These are phyloP conservation scores for Kwoniella europaea DNA, from an alignment of 768 basidiomycete genomes.

Conservation along the genomic window DNA sequence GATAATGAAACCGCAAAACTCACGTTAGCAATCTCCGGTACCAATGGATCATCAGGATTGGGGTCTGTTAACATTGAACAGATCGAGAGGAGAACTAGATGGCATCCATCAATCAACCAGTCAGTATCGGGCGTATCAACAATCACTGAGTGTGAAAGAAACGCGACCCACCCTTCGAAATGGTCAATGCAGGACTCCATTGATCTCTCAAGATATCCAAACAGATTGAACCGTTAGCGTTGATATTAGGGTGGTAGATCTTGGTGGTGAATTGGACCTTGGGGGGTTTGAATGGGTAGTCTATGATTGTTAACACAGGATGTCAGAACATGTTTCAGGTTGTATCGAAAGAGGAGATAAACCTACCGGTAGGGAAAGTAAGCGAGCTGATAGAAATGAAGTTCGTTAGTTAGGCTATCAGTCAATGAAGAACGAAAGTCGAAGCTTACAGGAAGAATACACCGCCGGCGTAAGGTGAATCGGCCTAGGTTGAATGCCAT, in stretches of 20 bases:
- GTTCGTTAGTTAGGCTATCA: too few relatives aligned
- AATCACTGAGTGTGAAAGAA: not conserved
- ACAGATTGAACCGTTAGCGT: slow-evolving; percentile 98
- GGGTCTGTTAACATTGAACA: slow-evolving; percentile 99
- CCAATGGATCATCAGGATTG: slow-evolving; percentile 97
- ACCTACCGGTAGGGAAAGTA: slow-evolving; percentile 58
- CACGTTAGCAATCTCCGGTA: slow-evolving; percentile 93
- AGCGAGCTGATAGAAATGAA: slow-evolving; percentile 36
- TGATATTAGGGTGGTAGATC: slow-evolving; percentile 99
- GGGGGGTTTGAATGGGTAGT: slow-evolving; percentile 99
- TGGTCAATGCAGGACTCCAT: slow-evolving; percentile 98
- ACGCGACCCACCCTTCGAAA: slow-evolving; percentile 82
- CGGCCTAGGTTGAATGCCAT: slow-evolving; percentile 66
- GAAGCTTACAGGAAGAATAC: slow-evolving; percentile 78
- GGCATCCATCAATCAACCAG: not conserved
- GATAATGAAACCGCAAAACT: slow-evolving; percentile 42
- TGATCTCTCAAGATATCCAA: slow-evolving; percentile 98
- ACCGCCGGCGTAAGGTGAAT: slow-evolving; percentile 97
- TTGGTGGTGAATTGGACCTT: slow-evolving; percentile 99
- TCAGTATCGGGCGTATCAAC: not conserved
- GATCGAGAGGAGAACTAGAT: slow-evolving; percentile 92
- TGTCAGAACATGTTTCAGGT: not conserved
- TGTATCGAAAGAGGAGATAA: not conserved
- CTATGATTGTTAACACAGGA: slow-evolving; percentile 69
- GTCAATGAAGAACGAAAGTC: not conserved